Evolutionary conservation across 805 yeast genomes (phyloP), one percentile per base, ranked within the genome.

Genomic region (Danielia oregonensis): DNA sequence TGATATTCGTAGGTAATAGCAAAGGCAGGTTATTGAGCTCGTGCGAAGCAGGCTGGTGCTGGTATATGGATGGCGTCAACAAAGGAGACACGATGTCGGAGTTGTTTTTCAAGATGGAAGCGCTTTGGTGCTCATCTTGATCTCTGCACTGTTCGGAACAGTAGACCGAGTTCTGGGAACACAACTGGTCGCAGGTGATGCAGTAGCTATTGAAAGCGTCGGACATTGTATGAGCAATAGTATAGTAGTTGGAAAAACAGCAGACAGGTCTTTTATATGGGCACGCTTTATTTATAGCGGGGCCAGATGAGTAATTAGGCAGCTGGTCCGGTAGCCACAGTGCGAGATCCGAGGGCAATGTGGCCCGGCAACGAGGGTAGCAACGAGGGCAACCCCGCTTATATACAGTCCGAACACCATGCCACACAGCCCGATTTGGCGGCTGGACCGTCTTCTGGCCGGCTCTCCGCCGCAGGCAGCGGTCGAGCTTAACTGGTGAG

Each of bases 41-140:
- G 2, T 37, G 39, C 17, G 37, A 29, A 16, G 33, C 36, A 32
- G 33, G 30, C 18, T 29, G 37, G n/a, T 40, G 41, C 28, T 52
- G 59, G 44, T 60, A 57, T 35, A 58, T 43, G 11, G 59, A 51
- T 4, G 68, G 68, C 17, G 68, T 59, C 32, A 67, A 59, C 37
- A 66, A 52, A 4, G 72, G 72, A 14, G 65, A 59, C 3, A 54
- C 60, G 36, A 63, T 50, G 35, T 40, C 42, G 32, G 25, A 19
- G 24, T 26, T 25, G 14, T 42, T 40, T 26, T 48, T 43, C 32
- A 48, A 39, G 15, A 37, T 35, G 10, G 46, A 30, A 6, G 45
- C 26, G 16, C 35, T 49, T 31, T 51, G 55, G 13, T 43, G 45
- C 40, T 61, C 68, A 37, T 64, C 69, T 11, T 43, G 41, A 24